phyloP scores from a whole-genome alignment of 2,329 filamentous ascomycete species.

The Paradendryphiella salina region DNA sequence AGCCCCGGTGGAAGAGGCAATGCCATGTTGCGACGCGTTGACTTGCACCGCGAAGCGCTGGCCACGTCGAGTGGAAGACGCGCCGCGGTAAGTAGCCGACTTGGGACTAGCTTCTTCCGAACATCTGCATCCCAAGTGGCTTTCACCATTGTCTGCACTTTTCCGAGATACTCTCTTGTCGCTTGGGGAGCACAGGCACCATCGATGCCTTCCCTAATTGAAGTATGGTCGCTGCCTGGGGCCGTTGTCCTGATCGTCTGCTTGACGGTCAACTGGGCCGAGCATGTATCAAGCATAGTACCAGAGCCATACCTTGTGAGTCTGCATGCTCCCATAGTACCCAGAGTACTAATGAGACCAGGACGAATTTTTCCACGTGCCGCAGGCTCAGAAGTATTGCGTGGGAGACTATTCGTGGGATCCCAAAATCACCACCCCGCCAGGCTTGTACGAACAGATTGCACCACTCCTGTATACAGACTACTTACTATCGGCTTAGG shows the following conservation, averaged over 20 bases:
- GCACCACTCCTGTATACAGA: neutral
- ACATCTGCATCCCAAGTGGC: constrained; percentile 9
- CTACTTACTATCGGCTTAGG: constrained; percentile 38
- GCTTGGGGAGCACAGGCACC: neutral
- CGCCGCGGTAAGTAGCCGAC: constrained; percentile 20
- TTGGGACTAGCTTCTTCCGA: constrained; percentile 24
- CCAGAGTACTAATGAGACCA: constrained; percentile 43
- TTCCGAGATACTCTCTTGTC: neutral
- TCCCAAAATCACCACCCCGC: constrained; percentile 95
- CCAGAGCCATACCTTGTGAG: constrained; percentile 63
- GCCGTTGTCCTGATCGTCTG: constrained; percentile 28
- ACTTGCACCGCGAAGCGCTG: constrained; percentile 14
- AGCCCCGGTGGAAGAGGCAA: constrained; percentile 67
- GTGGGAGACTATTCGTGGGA: constrained; percentile 76
- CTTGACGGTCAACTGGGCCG: constrained; percentile 32
- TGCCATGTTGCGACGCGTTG: constrained; percentile 55
- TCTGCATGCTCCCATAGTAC: constrained; percentile 3
- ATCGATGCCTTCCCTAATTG: constrained; percentile 27
- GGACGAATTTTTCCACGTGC: constrained; percentile 88
- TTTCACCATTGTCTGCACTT: constrained; percentile 1
- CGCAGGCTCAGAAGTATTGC: constrained; percentile 89
- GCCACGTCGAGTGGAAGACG: constrained; percentile 14
- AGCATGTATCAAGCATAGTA: constrained; percentile 53
- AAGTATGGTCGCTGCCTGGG: constrained; percentile 30
- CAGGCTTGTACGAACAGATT: constrained; percentile 63